Base-by-base conservation (phyloP, 2,329 filamentous ascomycete species). In the Hymenoscyphus repandus region DNA sequence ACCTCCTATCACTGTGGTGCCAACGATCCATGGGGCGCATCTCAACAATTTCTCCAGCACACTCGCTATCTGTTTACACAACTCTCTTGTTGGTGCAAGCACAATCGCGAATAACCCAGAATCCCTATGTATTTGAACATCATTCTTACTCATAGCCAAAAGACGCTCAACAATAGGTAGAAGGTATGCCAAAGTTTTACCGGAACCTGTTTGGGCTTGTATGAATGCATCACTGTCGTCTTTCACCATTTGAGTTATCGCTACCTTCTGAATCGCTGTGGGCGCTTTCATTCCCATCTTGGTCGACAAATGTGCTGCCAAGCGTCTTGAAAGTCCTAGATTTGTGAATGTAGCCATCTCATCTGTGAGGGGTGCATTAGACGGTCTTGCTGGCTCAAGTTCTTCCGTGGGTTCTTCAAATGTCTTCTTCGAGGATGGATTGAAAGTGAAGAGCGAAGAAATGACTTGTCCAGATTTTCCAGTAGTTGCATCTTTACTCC, bases 101-200 rank as follows among this genome's bases (percentile, higher is more conserved):
- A 99, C 79, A 50, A 99, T 88, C 27, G 91, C 93, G 66, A 97
- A 97, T 11, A 97, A 72, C 1, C 93, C 93, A 10, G 90, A 95
- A 62, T 92, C 84, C 58, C 93, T 79, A 62, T 90, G 85, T 41
- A 96, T 80, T 60, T 78, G 74, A 62, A 72, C 62, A 59, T 72
- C 62, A 11, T 68, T 59, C n/a, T 60, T 72, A 75, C 88, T 84
- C 30, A 97, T 77, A 12, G 83, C 78, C 69, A 96, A 81, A 17
- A 99, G 86, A 20, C 90, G 80, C 66, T 99, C 89, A 18, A 99
- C 83, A 42, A 99, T 86, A 1, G 93, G 93, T 6, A 99, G 73
- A 4, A 99, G 77, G 67, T 99, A 99, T n/a, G 93, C 89, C 53
- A 99, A 72, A 0, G 93, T 99, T 72, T 99, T 99, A 71, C 93